A percentile compares a stretch with the other conserved stretches of the same genome.
These are phyloP conservation scores for Ustilago loliicola DNA, from an alignment of 1,284 basidiomycete species.

Conservation along the genomic window DNA sequence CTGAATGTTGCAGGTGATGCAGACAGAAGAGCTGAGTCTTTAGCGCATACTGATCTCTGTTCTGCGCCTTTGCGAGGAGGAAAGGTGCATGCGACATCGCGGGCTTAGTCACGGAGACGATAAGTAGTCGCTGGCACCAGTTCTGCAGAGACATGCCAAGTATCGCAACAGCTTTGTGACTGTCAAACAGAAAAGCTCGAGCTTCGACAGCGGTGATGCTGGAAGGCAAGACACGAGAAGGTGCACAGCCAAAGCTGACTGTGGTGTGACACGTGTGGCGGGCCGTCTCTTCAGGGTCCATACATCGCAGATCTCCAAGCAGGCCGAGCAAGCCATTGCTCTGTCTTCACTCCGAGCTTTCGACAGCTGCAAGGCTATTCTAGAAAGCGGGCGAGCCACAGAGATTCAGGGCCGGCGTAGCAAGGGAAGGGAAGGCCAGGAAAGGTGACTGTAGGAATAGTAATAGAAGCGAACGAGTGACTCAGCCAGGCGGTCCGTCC, in stretches of 20 bases:
- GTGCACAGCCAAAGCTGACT: slow-evolving; percentile 4
- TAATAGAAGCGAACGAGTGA: slow-evolving; percentile 5
- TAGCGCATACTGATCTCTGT: not conserved
- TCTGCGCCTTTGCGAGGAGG: not conserved
- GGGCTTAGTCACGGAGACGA: slow-evolving; percentile 1
- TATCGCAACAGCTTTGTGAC: not conserved
- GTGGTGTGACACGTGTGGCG: slow-evolving; percentile 19
- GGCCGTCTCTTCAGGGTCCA: slow-evolving; percentile 1
- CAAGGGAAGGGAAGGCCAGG: not conserved
- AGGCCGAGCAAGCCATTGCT: not conserved
- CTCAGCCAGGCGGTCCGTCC: slow-evolving; percentile 2
- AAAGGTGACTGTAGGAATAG: slow-evolving; percentile 5
- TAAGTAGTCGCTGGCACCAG: not conserved
- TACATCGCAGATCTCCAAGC: slow-evolving; percentile 4
- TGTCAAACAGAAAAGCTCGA: not conserved
- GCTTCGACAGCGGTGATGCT: not conserved
- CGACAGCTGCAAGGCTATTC: not conserved
- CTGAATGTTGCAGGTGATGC: not conserved
- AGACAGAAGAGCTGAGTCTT: not conserved
- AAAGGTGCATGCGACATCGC: not conserved
- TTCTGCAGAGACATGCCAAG: not conserved
- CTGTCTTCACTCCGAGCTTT: not conserved
- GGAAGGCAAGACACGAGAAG: not conserved
- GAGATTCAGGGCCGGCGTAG: not conserved
- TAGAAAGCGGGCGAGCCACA: not conserved